These are phyloP conservation scores for Helminthosporium solani DNA, from an alignment of 2,329 filamentous ascomycete species.

Conservation along the genomic window DNA sequence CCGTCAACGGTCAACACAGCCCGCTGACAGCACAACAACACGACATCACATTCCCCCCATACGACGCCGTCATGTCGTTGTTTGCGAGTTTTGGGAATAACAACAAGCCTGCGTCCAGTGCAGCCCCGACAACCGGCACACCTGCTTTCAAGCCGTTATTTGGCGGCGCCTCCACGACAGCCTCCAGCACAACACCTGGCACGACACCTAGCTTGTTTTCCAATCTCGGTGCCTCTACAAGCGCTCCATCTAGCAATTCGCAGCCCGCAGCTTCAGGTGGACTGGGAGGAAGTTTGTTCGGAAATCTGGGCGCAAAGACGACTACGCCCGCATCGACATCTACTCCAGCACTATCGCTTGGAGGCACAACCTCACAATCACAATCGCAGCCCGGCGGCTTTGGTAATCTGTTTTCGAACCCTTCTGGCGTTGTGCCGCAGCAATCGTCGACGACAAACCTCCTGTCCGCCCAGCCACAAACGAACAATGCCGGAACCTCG, in stretches of 20 bases:
- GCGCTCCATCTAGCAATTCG: constrained; percentile 25
- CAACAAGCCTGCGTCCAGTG: constrained; percentile 31
- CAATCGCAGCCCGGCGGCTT: constrained; percentile 25
- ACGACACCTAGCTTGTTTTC: constrained; percentile 31
- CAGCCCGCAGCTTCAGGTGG: constrained; percentile 30
- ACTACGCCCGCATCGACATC: constrained; percentile 27
- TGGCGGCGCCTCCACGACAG: constrained; percentile 23
- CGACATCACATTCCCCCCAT: constrained; percentile 19
- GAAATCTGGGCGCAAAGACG: constrained; percentile 41
- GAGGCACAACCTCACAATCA: constrained; percentile 23
- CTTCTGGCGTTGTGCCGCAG: constrained; percentile 22
- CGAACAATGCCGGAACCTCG: constrained; percentile 25
- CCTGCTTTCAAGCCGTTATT: constrained; percentile 27
- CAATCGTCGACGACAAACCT: constrained; percentile 23
- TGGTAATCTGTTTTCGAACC: constrained; percentile 23
- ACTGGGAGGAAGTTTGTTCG: constrained; percentile 37
- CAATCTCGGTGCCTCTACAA: constrained; percentile 24
- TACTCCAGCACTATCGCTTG: constrained; percentile 18
- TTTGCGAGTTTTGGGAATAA: constrained; percentile 32
- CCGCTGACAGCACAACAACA: constrained; percentile 16
- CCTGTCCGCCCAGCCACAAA: constrained; percentile 31
- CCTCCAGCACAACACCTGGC: constrained; percentile 22
- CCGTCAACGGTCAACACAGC: constrained; percentile 33
- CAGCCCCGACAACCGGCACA: constrained; percentile 15
- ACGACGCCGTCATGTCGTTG: constrained; percentile 31